Evolutionary conservation across 768 basidiomycete genomes (phyloP).

Genomic region (Stropharia rugosoannulata): DNA sequence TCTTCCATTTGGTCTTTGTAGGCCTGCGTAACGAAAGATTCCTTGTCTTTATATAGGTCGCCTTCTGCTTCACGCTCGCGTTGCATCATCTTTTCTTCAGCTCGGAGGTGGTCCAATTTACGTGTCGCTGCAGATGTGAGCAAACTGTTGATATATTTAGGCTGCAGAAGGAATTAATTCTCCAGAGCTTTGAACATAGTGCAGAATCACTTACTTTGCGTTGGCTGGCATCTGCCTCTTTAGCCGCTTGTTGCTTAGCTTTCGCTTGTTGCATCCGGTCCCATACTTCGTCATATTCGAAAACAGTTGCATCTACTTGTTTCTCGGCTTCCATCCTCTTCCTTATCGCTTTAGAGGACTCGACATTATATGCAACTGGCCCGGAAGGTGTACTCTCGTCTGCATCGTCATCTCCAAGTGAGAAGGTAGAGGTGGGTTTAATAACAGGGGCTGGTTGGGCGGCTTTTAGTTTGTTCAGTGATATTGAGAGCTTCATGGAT

Average conservation of each 20-base stretch:
- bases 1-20: conserved; percentile 97
- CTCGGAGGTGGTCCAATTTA: conserved; percentile 83
- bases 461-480: conserved; percentile 65
- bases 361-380: conserved; percentile 58
- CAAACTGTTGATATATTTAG: conserved; percentile 88
- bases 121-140: conserved; percentile 83
- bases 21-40: conserved; percentile 95
- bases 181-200: neutral
- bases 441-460: conserved; percentile 43
- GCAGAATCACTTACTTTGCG: conserved; percentile 59
- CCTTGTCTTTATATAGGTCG: conserved; percentile 91
- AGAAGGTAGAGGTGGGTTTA: conserved; percentile 62
- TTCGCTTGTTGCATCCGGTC: conserved; percentile 94
- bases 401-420: conserved; percentile 60
- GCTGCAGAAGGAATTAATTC: conserved; percentile 44
- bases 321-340: conserved; percentile 80
- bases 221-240: conserved; percentile 73
- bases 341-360: conserved; percentile 61
- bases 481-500: conserved; percentile 89
- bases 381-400: conserved; percentile 53
- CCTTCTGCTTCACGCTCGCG: conserved; percentile 91
- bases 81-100: conserved; percentile 98
- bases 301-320: conserved; percentile 78
- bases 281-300: conserved; percentile 95
- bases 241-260: conserved; percentile 65